These are phyloP conservation scores for Saccharomycopsis guyanensis DNA, from an alignment of 805 yeast species.

Conservation along the genomic window DNA sequence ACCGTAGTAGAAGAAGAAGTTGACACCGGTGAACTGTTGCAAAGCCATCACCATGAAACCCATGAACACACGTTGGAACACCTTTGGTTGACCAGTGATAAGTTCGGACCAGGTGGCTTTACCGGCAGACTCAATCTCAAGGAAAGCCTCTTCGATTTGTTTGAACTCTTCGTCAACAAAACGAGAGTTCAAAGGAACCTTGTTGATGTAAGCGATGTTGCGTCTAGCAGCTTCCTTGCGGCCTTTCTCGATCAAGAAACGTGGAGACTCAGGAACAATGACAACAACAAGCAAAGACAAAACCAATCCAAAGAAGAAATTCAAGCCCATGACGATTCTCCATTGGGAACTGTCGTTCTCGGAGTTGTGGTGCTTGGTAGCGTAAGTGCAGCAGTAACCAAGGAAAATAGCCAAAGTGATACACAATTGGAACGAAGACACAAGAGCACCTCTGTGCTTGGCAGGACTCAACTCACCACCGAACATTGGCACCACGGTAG, in stretches of 20 bases:
- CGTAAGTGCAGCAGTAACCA: conserved; percentile 62
- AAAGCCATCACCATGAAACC: conserved; percentile 52
- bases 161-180: conserved; percentile 48
- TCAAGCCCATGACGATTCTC: conserved; percentile 57
- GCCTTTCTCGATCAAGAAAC: conserved; percentile 47
- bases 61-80: conserved; percentile 37
- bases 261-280: conserved; percentile 64
- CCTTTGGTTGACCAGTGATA: conserved; percentile 56
- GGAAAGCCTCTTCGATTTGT: conserved; percentile 49
- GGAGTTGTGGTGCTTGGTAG: conserved; percentile 36
- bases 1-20: conserved; percentile 61
- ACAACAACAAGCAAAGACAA: conserved; percentile 38
- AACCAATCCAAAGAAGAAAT: conserved; percentile 33
- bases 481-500: conserved; percentile 69
- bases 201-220: conserved; percentile 53
- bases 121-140: conserved; percentile 55
- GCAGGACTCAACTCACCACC: conserved; percentile 68
- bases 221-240: conserved; percentile 45
- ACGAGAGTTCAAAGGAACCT: conserved; percentile 44
- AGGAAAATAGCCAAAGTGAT: conserved; percentile 64
- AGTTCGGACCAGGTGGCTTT: conserved; percentile 59
- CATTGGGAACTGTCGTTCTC: conserved; percentile 53
- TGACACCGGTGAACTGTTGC: conserved; percentile 62
- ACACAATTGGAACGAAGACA: conserved; percentile 62
- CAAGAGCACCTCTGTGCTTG: conserved; percentile 62